phyloP scores from a whole-genome alignment of 2,329 filamentous ascomycete species.

The Pseudocercospora musae region DNA sequence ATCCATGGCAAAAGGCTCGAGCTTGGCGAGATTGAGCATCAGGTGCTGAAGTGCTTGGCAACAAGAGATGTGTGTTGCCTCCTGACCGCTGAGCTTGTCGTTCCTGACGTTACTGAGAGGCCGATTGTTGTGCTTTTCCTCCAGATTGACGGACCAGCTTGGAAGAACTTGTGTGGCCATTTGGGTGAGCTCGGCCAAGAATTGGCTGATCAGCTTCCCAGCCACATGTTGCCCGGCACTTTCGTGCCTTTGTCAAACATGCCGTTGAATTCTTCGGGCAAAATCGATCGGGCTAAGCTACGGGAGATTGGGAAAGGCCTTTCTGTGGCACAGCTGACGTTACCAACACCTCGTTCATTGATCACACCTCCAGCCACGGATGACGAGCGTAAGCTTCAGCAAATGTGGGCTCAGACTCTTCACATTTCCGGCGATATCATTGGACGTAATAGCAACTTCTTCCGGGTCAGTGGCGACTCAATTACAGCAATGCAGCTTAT shows the following conservation, averaged over 20 bases:
- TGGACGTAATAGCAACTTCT: constrained; percentile 36
- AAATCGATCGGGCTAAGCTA: constrained; percentile 22
- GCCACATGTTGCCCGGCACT: constrained; percentile 42
- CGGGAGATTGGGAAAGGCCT: constrained; percentile 12
- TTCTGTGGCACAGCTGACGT: neutral
- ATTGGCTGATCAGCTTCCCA: constrained; percentile 19
- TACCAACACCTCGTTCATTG: neutral
- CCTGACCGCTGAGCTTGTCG: constrained; percentile 1
- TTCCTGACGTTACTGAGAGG: neutral
- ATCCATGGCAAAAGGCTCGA: constrained; percentile 64
- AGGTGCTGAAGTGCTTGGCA: constrained; percentile 1
- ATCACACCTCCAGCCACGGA: neutral
- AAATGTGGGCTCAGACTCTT: constrained; percentile 7
- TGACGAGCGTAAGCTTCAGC: constrained; percentile 1
- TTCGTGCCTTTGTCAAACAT: constrained; percentile 45
- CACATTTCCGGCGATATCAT: neutral
- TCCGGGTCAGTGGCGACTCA: constrained; percentile 47
- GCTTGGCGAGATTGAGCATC: constrained; percentile 50
- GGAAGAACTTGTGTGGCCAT: neutral
- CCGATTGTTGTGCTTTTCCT: constrained; percentile 4
- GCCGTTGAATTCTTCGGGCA: constrained; percentile 46
- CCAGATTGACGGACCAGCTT: neutral
- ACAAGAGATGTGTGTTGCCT: neutral
- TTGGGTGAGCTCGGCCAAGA: neutral
- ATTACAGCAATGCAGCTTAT: constrained; percentile 27